Base-by-base conservation (phyloP, 2,329 filamentous ascomycete genomes). In the Cladorrhinum sp. region DNA sequence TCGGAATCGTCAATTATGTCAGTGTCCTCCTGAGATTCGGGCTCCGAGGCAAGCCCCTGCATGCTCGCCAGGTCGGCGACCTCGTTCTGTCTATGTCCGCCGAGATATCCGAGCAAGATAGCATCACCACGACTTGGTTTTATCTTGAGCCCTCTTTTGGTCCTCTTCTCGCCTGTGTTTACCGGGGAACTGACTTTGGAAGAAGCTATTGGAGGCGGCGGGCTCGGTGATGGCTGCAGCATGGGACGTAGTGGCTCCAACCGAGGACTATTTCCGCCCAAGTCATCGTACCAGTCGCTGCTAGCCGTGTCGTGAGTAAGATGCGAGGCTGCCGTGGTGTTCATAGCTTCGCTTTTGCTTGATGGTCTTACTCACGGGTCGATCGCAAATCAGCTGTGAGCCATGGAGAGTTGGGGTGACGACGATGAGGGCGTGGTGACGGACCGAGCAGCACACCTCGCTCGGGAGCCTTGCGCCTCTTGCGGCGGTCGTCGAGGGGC, bases 51-150 rank as follows among this genome's bases (percentile, higher is more conserved):
- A 53, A 90, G 76, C 21, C 83, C 79, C 65, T 80, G 72, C 64
- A 77, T 75, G 64, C 80, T 82, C 60, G 85, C 88, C 69, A 76
- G 71, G 65, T 75, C 76, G 61, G 87, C 86, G 69, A 91, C 82
- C 55, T 92, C 86, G 55, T 83, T 86, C 66, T 79, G 79, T 70
- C 86, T 85, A 69, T 86, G 85, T 70, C 79, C 83, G 67, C 78
- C 84, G 77, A 93, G 81, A 72, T 81, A 79, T 60, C 78, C 75
- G 64, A 94, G 81, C 73, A 94, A 80, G 65, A 91, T 86, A 67
- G 80, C 84, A 81, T 90, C 86, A 68, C 83, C 85, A 71, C 83
- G 83, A 68, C 77, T 84, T 48, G 82, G 78, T 66, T 74, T 78
- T 64, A 80, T 75, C 82, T 84, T 85, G 69, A 72, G 77, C 65